Conservation (phyloP, 2,329 filamentous ascomycete genomes). For the Cladophialophora psammophila region DNA sequence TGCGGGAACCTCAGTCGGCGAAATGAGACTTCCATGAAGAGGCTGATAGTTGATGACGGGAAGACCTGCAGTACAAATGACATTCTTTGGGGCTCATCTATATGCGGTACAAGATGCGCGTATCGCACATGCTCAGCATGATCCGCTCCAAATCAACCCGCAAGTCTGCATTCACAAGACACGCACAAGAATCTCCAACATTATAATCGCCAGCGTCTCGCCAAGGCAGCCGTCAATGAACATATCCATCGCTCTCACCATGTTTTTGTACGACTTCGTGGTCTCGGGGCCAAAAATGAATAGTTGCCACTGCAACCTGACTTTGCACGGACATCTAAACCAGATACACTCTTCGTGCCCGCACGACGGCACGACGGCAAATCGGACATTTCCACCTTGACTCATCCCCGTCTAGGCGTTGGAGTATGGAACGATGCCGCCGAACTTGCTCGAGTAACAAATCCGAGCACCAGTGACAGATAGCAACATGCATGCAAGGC, state of each 20-base stretch:
- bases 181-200: background rate
- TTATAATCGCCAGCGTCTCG: background rate
- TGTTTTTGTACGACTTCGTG: background rate
- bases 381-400: constrained; percentile 34
- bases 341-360: constrained; percentile 33
- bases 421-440: constrained; percentile 8
- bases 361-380: constrained; percentile 31
- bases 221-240: background rate
- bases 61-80: background rate
- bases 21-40: background rate
- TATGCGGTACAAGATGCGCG: background rate
- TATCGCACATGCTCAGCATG: background rate
- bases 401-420: constrained; percentile 1
- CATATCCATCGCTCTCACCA: background rate
- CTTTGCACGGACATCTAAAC: background rate
- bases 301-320: background rate
- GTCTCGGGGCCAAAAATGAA: background rate
- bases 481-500: constrained; percentile 40
- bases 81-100: constrained; percentile 8
- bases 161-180: background rate
- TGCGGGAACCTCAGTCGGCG: too few relatives aligned
- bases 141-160: background rate
- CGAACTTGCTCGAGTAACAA: constrained; percentile 27
- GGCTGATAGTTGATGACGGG: background rate
- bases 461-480: constrained; percentile 39